Evolutionary conservation across 768 basidiomycete genomes (phyloP).

Genomic region (Pisolithus sp.): DNA sequence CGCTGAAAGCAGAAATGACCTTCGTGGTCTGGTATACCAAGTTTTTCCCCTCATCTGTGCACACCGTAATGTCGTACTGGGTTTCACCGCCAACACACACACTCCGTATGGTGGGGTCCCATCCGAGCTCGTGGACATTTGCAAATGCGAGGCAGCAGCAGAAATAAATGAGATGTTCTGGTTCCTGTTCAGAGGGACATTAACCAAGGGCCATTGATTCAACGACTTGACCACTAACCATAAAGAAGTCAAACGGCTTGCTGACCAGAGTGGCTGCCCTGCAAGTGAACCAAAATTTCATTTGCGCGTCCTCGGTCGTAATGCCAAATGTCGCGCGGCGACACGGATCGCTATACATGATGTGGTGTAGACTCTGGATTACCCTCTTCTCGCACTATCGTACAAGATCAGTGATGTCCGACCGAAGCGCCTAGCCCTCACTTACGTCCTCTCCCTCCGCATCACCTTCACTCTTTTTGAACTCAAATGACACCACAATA

Average conservation of each 20-base stretch:
- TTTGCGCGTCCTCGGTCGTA: neutral
- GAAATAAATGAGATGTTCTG: no score
- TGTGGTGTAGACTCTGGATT: neutral
- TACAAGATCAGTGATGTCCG: no score
- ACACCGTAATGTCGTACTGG: neutral
- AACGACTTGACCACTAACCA: neutral
- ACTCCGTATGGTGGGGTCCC: no score
- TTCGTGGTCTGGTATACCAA: neutral
- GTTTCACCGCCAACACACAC: neutral
- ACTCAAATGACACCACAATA: no score
- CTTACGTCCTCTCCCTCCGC: no score
- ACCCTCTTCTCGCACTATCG: neutral
- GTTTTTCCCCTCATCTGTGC: neutral
- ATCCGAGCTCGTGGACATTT: no score
- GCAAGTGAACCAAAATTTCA: neutral
- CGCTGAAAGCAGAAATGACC: neutral
- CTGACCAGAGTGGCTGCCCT: neutral
- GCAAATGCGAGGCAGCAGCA: no score
- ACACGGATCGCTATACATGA: neutral
- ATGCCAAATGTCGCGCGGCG: neutral
- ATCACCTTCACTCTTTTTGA: no score
- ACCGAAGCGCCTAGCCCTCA: no score
- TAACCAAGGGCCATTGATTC: neutral
- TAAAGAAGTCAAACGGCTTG: neutral
- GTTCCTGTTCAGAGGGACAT: neutral